A percentile compares a stretch with the other conserved stretches of the same genome.
These are phyloP conservation scores for Leishmania turanica DNA, from an alignment of 208 protist genomes.

Conservation along the genomic window DNA sequence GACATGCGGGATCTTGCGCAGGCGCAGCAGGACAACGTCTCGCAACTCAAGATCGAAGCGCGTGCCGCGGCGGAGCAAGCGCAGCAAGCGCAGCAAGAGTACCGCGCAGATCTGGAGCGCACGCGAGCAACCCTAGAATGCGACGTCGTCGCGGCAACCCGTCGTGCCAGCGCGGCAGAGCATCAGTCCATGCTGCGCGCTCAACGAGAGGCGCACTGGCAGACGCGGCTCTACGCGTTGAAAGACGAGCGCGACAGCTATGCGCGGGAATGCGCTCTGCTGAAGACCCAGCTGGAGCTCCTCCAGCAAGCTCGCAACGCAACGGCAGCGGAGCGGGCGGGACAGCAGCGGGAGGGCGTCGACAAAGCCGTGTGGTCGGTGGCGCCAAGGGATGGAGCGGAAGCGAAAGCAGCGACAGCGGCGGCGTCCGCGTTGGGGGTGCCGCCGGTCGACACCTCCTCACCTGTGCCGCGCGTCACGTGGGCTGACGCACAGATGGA, in stretches of 20 bases:
- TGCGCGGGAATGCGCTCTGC: slow-evolving; percentile 11
- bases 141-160: slow-evolving; percentile 14
- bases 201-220: slow-evolving; percentile 15
- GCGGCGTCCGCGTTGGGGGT: neutral
- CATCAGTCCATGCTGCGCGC: slow-evolving; percentile 1
- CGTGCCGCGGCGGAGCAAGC: neutral
- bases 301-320: slow-evolving; percentile 2
- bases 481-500: neutral
- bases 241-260: slow-evolving; percentile 9
- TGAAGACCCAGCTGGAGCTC: slow-evolving; percentile 8
- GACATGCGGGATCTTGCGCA: neutral
- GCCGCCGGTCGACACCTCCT: neutral
- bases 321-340: neutral
- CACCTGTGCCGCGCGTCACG: neutral
- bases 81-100: neutral
- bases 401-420: neutral
- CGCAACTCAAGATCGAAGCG: neutral
- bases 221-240: neutral
- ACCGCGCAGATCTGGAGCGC: neutral
- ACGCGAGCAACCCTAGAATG: neutral
- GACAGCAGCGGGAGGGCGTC: neutral
- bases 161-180: slow-evolving; percentile 18
- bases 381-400: neutral
- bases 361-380: neutral
- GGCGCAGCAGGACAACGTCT: neutral